Conservation (phyloP, 1,139 yeast genomes). For the Scheffersomyces quercinus region DNA sequence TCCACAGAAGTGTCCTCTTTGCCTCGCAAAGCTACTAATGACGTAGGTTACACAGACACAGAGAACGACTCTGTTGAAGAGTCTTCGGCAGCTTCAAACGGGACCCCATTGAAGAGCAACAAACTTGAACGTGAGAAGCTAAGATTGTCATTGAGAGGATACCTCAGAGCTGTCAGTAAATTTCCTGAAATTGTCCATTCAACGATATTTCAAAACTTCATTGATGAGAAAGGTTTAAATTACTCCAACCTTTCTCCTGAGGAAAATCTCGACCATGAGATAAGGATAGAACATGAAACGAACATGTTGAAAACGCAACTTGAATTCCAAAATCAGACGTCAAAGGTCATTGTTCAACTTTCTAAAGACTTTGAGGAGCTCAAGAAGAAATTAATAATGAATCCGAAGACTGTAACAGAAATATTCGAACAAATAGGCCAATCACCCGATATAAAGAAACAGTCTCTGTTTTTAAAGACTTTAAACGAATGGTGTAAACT, state of each 20-base stretch:
- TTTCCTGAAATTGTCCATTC: conserved; percentile 59
- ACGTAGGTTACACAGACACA: conserved; percentile 21
- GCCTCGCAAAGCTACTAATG: conserved; percentile 54
- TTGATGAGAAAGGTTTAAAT: conserved; percentile 33
- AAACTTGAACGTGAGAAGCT: conserved; percentile 55
- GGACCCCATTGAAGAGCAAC: conserved; percentile 4
- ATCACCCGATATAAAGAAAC: conserved; percentile 53
- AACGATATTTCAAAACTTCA: conserved; percentile 51
- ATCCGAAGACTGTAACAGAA: conserved; percentile 49
- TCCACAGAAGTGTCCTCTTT: conserved; percentile 55
- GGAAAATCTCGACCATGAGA: conserved; percentile 56
- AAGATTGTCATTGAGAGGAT: conserved; percentile 75
- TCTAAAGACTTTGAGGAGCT: conserved; percentile 54
- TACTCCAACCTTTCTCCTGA: conserved; percentile 31
- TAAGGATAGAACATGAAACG: conserved; percentile 61
- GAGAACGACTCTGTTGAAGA: neutral
- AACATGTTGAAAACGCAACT: conserved; percentile 63
- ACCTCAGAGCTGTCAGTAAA: conserved; percentile 52
- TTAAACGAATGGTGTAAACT: conserved; percentile 81
- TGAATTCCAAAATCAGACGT: conserved; percentile 71
- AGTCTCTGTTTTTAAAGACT: conserved; percentile 66
- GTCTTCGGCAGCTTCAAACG: neutral
- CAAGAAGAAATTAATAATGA: conserved; percentile 49
- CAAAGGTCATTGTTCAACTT: conserved; percentile 39
- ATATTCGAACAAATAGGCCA: conserved; percentile 66